Evolutionary conservation across 2,329 filamentous ascomycete genomes (phyloP).

Genomic region (Fusarium cyanostomum): DNA sequence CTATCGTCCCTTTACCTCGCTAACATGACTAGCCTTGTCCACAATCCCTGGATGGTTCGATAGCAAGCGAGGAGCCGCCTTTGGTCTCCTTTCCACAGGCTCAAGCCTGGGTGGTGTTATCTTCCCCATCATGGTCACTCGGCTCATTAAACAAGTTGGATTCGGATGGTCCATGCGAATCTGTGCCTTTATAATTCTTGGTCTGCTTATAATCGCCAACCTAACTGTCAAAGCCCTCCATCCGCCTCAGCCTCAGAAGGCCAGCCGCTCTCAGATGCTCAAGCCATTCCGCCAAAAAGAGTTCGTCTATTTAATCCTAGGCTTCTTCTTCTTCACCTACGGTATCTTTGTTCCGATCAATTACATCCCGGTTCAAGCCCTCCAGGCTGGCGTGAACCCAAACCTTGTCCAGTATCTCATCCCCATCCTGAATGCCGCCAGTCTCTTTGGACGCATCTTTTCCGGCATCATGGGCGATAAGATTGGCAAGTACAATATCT

Average conservation of each 20-base stretch:
- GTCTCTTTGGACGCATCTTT: constrained; percentile 50
- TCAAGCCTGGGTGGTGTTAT: constrained; percentile 52
- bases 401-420: constrained; percentile 48
- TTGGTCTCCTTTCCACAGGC: constrained; percentile 49
- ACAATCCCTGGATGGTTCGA: constrained; percentile 49
- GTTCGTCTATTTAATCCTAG: constrained; percentile 45
- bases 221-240: constrained; percentile 42
- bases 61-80: constrained; percentile 47
- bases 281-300: constrained; percentile 46
- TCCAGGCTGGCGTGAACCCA: constrained; percentile 41
- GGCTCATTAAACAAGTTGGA: constrained; percentile 48
- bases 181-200: constrained; percentile 50
- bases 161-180: constrained; percentile 54
- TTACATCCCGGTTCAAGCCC: constrained; percentile 48
- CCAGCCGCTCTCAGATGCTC: constrained; percentile 45
- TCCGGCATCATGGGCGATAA: constrained; percentile 49
- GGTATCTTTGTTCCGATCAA: constrained; percentile 52
- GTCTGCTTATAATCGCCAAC: constrained; percentile 46
- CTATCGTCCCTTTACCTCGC: background rate
- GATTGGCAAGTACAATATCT: constrained; percentile 53
- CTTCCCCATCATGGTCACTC: constrained; percentile 53
- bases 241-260: constrained; percentile 39
- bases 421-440: constrained; percentile 52
- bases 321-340: constrained; percentile 49
- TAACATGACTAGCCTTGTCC: constrained; percentile 39